phyloP scores from a whole-genome alignment of 768 basidiomycete species.

The Tremella fuciformis region DNA sequence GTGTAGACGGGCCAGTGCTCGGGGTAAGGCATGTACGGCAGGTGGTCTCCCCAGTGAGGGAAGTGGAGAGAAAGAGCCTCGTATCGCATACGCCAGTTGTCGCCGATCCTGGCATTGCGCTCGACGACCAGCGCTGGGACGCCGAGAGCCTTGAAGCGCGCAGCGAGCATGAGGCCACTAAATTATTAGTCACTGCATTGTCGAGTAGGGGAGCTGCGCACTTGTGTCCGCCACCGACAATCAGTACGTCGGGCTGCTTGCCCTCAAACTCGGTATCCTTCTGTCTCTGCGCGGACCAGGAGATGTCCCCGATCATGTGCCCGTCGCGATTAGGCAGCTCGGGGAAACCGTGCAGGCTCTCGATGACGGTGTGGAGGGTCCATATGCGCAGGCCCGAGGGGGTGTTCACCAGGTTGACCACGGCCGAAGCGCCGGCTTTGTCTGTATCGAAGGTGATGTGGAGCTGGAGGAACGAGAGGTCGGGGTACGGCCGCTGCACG shows the following conservation, averaged over 20 bases:
- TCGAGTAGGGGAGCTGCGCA: neutral
- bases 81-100: slow-evolving; percentile 56
- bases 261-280: slow-evolving; percentile 10
- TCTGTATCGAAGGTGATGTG: slow-evolving; percentile 60
- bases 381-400: slow-evolving; percentile 58
- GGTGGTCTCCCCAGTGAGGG: slow-evolving; percentile 47
- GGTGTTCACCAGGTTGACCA: slow-evolving; percentile 58
- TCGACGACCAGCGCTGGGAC: slow-evolving; percentile 63
- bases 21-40: slow-evolving; percentile 54
- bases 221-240: slow-evolving; percentile 33
- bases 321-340: slow-evolving; percentile 46
- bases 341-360: slow-evolving; percentile 58
- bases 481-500: slow-evolving; percentile 45
- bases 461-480: slow-evolving; percentile 61
- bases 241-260: slow-evolving; percentile 15
- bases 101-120: slow-evolving; percentile 34
- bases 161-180: slow-evolving; percentile 62
- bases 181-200: neutral
- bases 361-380: slow-evolving; percentile 61
- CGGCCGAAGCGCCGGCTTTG: slow-evolving; percentile 58
- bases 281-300: slow-evolving; percentile 16
- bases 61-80: slow-evolving; percentile 64
- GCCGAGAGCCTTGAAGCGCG: slow-evolving; percentile 61
- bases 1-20: slow-evolving; percentile 48
- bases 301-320: slow-evolving; percentile 15